phyloP scores from a whole-genome alignment of 306 rosid species.

The Cotoneaster glaucophyllus region DNA sequence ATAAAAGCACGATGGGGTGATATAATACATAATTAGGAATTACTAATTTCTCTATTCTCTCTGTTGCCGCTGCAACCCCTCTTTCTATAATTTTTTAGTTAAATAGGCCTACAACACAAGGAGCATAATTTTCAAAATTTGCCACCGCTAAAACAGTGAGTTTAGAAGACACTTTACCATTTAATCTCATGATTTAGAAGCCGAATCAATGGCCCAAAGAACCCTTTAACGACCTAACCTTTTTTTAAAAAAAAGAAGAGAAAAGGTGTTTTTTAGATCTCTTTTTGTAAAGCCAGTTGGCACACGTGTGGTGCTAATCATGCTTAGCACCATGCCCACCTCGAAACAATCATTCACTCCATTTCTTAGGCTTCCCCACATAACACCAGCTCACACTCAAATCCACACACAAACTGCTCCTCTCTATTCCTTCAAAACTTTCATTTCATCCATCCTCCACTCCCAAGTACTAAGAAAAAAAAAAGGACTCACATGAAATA shows the following conservation, averaged over 20 bases:
- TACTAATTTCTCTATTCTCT: too few relatives aligned
- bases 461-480: neutral
- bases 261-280: neutral
- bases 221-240: slow-evolving; percentile 8
- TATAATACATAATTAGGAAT: too few relatives aligned
- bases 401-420: neutral
- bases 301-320: slow-evolving; percentile 87
- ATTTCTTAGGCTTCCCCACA: slow-evolving; percentile 43
- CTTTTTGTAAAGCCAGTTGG: slow-evolving; percentile 59
- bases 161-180: slow-evolving; percentile 23
- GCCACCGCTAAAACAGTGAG: slow-evolving; percentile 1
- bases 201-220: slow-evolving; percentile 24
- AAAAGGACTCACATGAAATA: neutral
- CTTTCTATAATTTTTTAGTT: too few relatives aligned
- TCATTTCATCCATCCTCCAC: neutral
- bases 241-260: slow-evolving; percentile 2
- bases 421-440: neutral
- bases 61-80: too few relatives aligned
- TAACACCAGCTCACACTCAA: neutral
- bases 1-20: too few relatives aligned
- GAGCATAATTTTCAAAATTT: neutral
- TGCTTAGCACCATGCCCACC: slow-evolving; percentile 71
- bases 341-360: slow-evolving; percentile 60
- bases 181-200: slow-evolving; percentile 35
- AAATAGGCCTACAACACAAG: too few relatives aligned